phyloP scores from a whole-genome alignment of 441 rosid genomes.

The Erysimum pusillum region DNA sequence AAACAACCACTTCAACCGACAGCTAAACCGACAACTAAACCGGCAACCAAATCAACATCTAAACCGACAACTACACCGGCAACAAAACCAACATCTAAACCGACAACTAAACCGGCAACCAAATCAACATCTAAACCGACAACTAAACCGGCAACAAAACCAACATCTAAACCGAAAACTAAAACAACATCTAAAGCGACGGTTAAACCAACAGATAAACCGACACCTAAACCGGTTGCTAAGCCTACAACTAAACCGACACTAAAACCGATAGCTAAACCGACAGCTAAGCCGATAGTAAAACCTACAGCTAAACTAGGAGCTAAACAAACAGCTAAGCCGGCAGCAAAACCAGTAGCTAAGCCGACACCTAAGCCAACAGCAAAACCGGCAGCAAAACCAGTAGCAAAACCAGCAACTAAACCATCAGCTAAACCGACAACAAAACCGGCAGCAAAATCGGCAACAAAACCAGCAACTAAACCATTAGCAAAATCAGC shows the following conservation, averaged over 20 bases:
- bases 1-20: too few species aligned
- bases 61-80: background rate
- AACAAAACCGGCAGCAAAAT: background rate
- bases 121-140: background rate
- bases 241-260: background rate
- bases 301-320: background rate
- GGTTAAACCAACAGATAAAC: background rate
- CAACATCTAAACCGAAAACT: too few species aligned
- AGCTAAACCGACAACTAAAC: background rate
- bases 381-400: background rate
- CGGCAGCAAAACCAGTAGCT: background rate
- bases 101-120: background rate
- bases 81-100: background rate
- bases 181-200: too few species aligned
- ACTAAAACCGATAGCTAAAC: background rate
- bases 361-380: accelerated
- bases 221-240: background rate
- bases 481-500: background rate
- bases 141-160: background rate
- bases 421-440: background rate
- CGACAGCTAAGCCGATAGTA: too few species aligned
- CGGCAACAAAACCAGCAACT: background rate
- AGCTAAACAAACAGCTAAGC: background rate
- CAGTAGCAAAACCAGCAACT: accelerated
- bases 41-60: background rate